A percentile compares a stretch with the other conserved stretches of the same genome.
Evolutionary conservation across 2,329 filamentous ascomycete species (phyloP).

Genomic region (Penicillium sp.): DNA sequence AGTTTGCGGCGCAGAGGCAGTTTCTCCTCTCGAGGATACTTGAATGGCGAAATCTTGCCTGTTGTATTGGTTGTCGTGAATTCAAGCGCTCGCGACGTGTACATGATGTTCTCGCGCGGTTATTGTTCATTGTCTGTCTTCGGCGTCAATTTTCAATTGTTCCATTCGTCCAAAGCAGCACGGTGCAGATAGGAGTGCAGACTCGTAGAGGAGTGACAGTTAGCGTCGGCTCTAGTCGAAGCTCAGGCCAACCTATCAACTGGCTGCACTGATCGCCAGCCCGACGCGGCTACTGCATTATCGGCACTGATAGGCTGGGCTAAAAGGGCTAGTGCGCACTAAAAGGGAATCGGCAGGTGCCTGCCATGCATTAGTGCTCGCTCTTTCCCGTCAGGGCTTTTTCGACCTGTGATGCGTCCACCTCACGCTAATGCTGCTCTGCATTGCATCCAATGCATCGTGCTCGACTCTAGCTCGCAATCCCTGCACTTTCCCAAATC

Average conservation of each 20-base stretch:
- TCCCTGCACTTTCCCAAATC: not conserved
- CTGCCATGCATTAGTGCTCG: slow-evolving; percentile 9
- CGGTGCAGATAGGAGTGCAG: no score
- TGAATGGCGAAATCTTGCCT: no score
- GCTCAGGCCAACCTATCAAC: not conserved
- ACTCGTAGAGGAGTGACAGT: no score
- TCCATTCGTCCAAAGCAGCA: not conserved
- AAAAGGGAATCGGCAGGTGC: not conserved
- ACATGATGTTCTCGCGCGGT: not conserved
- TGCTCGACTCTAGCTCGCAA: not conserved
- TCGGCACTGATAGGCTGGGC: slow-evolving; percentile 1
- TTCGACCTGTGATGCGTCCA: not conserved
- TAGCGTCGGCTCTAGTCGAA: not conserved
- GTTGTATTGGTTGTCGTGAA: not conserved
- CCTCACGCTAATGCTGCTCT: not conserved
- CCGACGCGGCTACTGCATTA: not conserved
- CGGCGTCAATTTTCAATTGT: no score
- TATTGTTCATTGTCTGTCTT: not conserved
- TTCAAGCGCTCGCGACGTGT: not conserved
- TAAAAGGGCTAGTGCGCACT: not conserved
- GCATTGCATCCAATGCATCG: slow-evolving; percentile 1
- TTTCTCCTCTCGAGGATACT: not conserved
- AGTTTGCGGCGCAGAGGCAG: not conserved
- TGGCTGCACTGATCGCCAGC: not conserved
- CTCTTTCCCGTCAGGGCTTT: slow-evolving; percentile 3